Percentiles rank a stretch among this genome's conserved stretches.
phyloP scores from a whole-genome alignment of 1,284 basidiomycete genomes.

The Microbotryum silenes-acaulis region DNA sequence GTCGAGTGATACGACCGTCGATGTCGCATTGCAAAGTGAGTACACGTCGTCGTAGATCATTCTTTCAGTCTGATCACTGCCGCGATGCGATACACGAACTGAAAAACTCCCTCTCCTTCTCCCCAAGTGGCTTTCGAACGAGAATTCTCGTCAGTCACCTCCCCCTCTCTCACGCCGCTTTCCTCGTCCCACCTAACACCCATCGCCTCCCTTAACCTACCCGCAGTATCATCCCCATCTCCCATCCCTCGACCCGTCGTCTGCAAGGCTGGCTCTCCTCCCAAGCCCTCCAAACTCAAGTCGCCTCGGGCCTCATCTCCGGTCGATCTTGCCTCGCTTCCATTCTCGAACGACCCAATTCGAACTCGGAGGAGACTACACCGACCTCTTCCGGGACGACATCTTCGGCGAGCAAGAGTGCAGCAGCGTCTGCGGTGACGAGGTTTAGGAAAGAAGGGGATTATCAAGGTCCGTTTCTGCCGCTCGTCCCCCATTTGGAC shows the following conservation, averaged over 20 bases:
- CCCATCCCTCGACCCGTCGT: constrained; percentile 14
- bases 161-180: background rate
- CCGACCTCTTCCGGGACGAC: background rate
- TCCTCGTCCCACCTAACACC: background rate
- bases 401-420: background rate
- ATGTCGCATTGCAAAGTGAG: constrained; percentile 15
- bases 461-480: constrained; percentile 8
- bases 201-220: background rate
- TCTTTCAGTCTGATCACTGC: background rate
- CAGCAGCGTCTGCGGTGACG: constrained; percentile 3
- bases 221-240: constrained; percentile 21
- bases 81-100: too few species aligned
- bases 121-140: constrained; percentile 24
- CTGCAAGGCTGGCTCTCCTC: constrained; percentile 23
- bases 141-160: constrained; percentile 12
- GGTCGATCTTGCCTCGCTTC: too few species aligned
- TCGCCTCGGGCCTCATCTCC: background rate
- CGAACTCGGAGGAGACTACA: background rate
- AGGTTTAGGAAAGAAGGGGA: constrained; percentile 7
- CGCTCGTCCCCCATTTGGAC: background rate
- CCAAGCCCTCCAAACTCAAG: constrained; percentile 17
- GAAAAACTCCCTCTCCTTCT: too few species aligned
- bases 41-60: background rate
- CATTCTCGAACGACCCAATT: too few species aligned
- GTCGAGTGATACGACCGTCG: constrained; percentile 6